These are phyloP conservation scores for Aspergillus nidulans DNA, from an alignment of 495 filamentous ascomycete genomes.

Conservation along the genomic window DNA sequence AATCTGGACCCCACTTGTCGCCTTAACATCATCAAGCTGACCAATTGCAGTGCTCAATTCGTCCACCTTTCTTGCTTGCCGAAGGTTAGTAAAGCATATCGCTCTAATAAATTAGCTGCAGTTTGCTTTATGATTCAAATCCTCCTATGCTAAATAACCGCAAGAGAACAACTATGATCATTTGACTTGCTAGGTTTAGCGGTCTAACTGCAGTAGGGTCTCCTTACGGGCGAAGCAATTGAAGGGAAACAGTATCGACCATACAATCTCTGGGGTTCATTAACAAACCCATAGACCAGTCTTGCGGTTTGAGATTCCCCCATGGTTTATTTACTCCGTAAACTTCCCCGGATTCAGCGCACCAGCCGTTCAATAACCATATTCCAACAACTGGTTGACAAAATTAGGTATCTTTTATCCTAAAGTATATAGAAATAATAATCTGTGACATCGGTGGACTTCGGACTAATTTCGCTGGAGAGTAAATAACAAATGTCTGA, in stretches of 20 bases:
- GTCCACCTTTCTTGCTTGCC: not conserved
- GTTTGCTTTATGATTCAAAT: not conserved
- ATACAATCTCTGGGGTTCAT: too few species aligned
- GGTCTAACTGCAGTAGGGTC: not conserved
- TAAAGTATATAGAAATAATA: not conserved
- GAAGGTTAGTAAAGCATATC: not conserved
- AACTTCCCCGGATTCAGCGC: not conserved
- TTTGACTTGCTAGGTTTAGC: not conserved
- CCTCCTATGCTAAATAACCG: not conserved
- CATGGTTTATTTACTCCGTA: not conserved
- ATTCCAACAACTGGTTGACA: not conserved
- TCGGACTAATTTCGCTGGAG: not conserved
- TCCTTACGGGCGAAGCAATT: not conserved
- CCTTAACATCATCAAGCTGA: not conserved
- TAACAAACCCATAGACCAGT: not conserved
- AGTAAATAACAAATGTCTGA: too few species aligned
- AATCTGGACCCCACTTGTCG: slow-evolving; percentile 6
- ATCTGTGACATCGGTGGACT: not conserved
- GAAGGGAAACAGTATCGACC: not conserved
- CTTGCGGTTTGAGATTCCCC: not conserved
- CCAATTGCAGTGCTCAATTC: slow-evolving; percentile 4
- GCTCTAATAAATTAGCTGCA: not conserved
- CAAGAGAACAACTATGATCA: too few species aligned
- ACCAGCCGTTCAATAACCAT: not conserved
- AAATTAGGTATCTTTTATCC: not conserved